Evolutionary conservation across 1,139 yeast genomes (phyloP), one percentile per base, ranked within the genome.

Genomic region (Candida sp.): DNA sequence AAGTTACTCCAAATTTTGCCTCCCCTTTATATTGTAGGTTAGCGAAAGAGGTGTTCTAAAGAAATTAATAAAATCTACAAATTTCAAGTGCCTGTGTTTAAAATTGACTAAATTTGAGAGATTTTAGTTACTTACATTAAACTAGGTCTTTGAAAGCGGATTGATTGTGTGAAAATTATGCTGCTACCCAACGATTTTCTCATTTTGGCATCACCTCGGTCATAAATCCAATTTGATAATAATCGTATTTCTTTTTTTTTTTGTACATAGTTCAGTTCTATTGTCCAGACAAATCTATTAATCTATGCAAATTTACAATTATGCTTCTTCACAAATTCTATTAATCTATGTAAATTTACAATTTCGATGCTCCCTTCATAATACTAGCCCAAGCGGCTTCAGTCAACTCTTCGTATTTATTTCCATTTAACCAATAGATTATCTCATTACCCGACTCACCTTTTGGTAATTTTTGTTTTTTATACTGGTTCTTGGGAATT

Each of bases 391-490:
- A 87, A 44, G 78, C 79, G 1, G 66, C 73, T n/a, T 68, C 66
- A 1, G 82, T 77, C 53, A 87, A 72, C 46, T 71, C 77, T 45
- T 72, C 77, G 60, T 89, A 90, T 36, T 63, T 66, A 22, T 72
- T 68, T 40, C 69, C 70, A 49, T 80, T 78, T 53, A 88, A 70
- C 87, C 95, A 88, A 65, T 81, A 90, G 40, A 90, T 79, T 25
- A 64, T 54, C 42, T 86, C 91, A 22, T 63, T 60, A 3, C 84
- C 85, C 42, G 64, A 63, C n/a, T 71, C 79, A 15, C 91, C 91
- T 50, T 74, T 74, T 22, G 97, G 97, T 47, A 90, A 72, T 45
- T 77, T 73, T 56, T 90, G 96, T 54, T 86, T 81, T 57, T 89
- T 81, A 64, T 83, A 90, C 41, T 70, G 68, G 56, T 81, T 84